Evolutionary conservation across 331 rosid genomes (phyloP).

Genomic region (Malus hybrid): DNA sequence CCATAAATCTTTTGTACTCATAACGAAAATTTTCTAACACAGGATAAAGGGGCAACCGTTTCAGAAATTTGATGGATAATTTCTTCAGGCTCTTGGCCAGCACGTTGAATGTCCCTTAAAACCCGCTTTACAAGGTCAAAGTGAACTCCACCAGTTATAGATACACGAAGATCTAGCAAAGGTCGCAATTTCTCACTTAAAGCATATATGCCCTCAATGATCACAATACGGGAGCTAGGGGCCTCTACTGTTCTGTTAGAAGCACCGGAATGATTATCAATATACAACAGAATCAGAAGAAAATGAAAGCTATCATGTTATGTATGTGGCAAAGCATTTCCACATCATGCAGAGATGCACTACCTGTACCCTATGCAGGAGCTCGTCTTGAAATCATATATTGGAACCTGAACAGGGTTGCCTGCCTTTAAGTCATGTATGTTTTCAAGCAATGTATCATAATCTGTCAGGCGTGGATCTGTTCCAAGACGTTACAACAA

Average conservation of each 20-base stretch:
- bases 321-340: constrained; percentile 7
- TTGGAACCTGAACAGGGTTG: constrained; percentile 78
- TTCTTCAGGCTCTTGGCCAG: constrained; percentile 95
- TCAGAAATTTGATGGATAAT: constrained; percentile 97
- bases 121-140: constrained; percentile 98
- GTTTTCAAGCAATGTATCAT: constrained; percentile 81
- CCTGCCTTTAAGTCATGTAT: constrained; percentile 83
- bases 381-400: constrained; percentile 96
- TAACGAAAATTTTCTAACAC: constrained; percentile 9
- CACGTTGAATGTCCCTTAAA: constrained; percentile 95
- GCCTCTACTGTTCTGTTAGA: constrained; percentile 72
- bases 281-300: not conserved
- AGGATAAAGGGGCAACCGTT: constrained; percentile 63
- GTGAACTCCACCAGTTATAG: constrained; percentile 97
- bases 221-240: constrained; percentile 77
- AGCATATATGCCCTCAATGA: constrained; percentile 96
- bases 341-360: constrained; percentile 15
- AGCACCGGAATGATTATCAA: constrained; percentile 17
- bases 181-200: constrained; percentile 83
- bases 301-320: not conserved
- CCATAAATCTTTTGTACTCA: constrained; percentile 5
- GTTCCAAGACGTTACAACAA: constrained; percentile 33
- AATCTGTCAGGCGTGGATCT: constrained; percentile 99
- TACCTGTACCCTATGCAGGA: constrained; percentile 87
- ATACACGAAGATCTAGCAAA: constrained; percentile 93